Conservation (phyloP, 1,139 yeast species). For the Debaryomyces sp. region DNA sequence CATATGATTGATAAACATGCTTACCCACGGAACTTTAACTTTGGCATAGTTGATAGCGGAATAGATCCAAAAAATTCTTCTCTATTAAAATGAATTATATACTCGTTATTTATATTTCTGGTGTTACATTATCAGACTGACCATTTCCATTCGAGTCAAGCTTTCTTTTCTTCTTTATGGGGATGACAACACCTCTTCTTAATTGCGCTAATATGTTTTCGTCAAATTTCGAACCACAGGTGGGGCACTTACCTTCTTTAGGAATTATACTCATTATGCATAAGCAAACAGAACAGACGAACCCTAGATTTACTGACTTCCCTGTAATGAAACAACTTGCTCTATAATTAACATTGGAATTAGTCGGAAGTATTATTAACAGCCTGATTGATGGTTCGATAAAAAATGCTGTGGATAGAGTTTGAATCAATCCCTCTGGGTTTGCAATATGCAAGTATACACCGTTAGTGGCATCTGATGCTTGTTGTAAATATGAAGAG, state of each 20-base stretch:
- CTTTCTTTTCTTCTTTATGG: conserved; percentile 42
- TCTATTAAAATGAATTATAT: conserved; percentile 4
- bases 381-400: conserved; percentile 83
- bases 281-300: conserved; percentile 92
- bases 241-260: conserved; percentile 56
- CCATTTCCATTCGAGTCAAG: conserved; percentile 15
- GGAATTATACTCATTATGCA: conserved; percentile 74
- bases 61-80: conserved; percentile 4
- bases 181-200: conserved; percentile 57
- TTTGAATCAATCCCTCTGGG: conserved; percentile 78
- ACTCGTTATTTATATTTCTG: conserved; percentile 4
- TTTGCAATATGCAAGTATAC: conserved; percentile 76
- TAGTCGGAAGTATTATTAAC: conserved; percentile 78
- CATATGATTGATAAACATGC: conserved; percentile 54
- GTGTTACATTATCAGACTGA: conserved; percentile 6
- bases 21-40: conserved; percentile 48
- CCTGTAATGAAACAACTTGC: conserved; percentile 95
- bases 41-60: conserved; percentile 38
- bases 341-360: conserved; percentile 85
- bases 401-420: conserved; percentile 63
- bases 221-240: conserved; percentile 54
- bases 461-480: conserved; percentile 93
- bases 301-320: conserved; percentile 87
- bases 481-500: conserved; percentile 90
- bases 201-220: conserved; percentile 45